Percentiles rank a stretch among this genome's conserved stretches.
phyloP scores from a whole-genome alignment of 2,329 filamentous ascomycete genomes.

The Alternaria gaisen region DNA sequence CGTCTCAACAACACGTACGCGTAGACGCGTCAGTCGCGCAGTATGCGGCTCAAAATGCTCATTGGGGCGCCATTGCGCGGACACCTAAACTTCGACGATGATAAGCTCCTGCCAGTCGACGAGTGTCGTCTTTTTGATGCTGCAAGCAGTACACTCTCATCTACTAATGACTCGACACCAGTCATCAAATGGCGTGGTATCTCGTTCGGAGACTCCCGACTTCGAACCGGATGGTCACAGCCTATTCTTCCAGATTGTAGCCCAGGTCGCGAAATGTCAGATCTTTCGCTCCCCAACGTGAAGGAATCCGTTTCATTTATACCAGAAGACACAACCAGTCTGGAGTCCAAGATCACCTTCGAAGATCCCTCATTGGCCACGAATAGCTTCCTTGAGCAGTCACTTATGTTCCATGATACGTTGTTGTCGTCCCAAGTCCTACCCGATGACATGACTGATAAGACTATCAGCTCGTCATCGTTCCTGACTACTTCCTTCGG shows the following conservation, averaged over 20 bases:
- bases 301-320: constrained; percentile 16
- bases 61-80: constrained; percentile 68
- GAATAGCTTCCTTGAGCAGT: constrained; percentile 75
- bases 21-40: not conserved
- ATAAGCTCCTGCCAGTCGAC: constrained; percentile 61
- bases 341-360: constrained; percentile 38
- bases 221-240: constrained; percentile 46
- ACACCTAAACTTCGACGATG: constrained; percentile 64
- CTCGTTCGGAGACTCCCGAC: constrained; percentile 18
- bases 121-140: constrained; percentile 52
- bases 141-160: constrained; percentile 20
- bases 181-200: constrained; percentile 45
- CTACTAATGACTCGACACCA: constrained; percentile 11
- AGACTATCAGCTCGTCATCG: constrained; percentile 43
- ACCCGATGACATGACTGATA: constrained; percentile 31
- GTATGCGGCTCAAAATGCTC: constrained; percentile 59
- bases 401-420: constrained; percentile 74
- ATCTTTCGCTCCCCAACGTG: constrained; percentile 30
- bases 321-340: constrained; percentile 29
- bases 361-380: constrained; percentile 24
- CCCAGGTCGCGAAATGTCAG: constrained; percentile 1
- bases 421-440: constrained; percentile 67
- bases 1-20: not conserved
- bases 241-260: constrained; percentile 34
- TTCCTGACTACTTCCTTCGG: constrained; percentile 51